Percentiles rank a stretch among this genome's conserved stretches.
phyloP scores from a whole-genome alignment of 139 green algal genomes.

The Trebouxia sp. region DNA sequence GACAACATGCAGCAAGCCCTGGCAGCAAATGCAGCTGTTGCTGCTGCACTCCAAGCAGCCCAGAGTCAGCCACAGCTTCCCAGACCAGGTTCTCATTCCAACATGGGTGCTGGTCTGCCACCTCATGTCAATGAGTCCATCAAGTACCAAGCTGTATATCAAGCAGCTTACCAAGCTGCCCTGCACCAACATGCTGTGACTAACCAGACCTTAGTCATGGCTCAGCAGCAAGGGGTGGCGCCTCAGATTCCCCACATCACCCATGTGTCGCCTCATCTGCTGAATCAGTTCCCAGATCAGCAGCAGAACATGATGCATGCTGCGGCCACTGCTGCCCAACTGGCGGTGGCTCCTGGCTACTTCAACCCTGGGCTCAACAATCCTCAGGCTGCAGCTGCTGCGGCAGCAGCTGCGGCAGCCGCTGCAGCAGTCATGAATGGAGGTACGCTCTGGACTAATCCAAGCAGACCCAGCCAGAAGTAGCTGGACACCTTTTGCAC shows the following conservation, averaged over 20 bases:
- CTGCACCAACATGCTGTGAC: constrained; percentile 69
- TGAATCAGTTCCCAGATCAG: constrained; percentile 34
- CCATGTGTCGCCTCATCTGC: constrained; percentile 29
- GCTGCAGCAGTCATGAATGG: constrained; percentile 43
- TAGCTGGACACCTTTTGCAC: background rate
- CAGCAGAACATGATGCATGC: constrained; percentile 48
- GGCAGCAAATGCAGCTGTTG: constrained; percentile 35
- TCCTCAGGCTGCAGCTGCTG: constrained; percentile 49
- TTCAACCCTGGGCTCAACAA: constrained; percentile 45
- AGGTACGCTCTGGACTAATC: too few species aligned
- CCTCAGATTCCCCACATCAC: constrained; percentile 31
- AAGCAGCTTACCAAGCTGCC: constrained; percentile 84
- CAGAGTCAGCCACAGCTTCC: background rate
- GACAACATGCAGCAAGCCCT: constrained; percentile 30
- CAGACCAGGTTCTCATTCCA: background rate
- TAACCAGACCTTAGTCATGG: constrained; percentile 45
- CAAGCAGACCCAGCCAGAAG: too few species aligned
- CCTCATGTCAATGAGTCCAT: constrained; percentile 39
- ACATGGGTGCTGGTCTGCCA: background rate
- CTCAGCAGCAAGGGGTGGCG: constrained; percentile 19
- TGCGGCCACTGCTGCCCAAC: constrained; percentile 60
- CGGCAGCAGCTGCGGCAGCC: constrained; percentile 60
- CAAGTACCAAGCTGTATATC: constrained; percentile 88
- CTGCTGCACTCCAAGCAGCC: constrained; percentile 19
- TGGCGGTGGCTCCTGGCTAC: constrained; percentile 50